A percentile compares a stretch with the other conserved stretches of the same genome.
Evolutionary conservation across 2,329 filamentous ascomycete species (phyloP).

Genomic region (Fusarium protoensiforme): DNA sequence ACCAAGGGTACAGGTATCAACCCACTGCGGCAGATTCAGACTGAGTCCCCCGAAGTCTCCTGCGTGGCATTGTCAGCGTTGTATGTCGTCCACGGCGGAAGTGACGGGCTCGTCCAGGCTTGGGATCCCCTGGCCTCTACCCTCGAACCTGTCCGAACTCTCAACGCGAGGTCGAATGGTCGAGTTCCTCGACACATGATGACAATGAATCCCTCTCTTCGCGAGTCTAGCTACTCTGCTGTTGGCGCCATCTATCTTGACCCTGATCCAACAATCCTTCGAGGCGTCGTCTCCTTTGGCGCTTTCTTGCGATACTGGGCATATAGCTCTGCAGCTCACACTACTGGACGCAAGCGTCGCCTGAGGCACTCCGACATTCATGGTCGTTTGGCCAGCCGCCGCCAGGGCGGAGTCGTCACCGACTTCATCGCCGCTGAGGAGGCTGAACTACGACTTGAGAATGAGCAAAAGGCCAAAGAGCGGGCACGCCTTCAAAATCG

Average conservation of each 20-base stretch:
- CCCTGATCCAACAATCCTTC: constrained; percentile 84
- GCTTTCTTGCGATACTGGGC: constrained; percentile 92
- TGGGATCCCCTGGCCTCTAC: constrained; percentile 96
- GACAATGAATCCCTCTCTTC: constrained; percentile 65
- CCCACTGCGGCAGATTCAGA: constrained; percentile 85
- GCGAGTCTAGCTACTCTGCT: constrained; percentile 80
- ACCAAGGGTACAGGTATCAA: constrained; percentile 59
- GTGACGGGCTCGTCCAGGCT: constrained; percentile 92
- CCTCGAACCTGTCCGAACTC: constrained; percentile 80
- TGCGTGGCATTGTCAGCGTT: constrained; percentile 85
- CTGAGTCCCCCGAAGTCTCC: constrained; percentile 88
- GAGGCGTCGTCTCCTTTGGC: constrained; percentile 88
- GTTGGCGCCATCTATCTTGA: constrained; percentile 88
- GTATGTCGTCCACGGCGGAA: constrained; percentile 92
- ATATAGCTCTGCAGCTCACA: constrained; percentile 85
- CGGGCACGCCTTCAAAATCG: constrained; percentile 77
- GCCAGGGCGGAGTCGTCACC: constrained; percentile 75
- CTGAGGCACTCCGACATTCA: constrained; percentile 74
- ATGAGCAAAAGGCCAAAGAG: constrained; percentile 73
- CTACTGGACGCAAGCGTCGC: constrained; percentile 81
- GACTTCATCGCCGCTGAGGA: constrained; percentile 90
- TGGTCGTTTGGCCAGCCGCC: constrained; percentile 60
- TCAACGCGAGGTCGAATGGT: constrained; percentile 86
- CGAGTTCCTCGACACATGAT: constrained; percentile 80
- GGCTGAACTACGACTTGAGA: constrained; percentile 80